Base-by-base conservation (phyloP, 768 basidiomycete genomes). In the Cubamyces sp. region DNA sequence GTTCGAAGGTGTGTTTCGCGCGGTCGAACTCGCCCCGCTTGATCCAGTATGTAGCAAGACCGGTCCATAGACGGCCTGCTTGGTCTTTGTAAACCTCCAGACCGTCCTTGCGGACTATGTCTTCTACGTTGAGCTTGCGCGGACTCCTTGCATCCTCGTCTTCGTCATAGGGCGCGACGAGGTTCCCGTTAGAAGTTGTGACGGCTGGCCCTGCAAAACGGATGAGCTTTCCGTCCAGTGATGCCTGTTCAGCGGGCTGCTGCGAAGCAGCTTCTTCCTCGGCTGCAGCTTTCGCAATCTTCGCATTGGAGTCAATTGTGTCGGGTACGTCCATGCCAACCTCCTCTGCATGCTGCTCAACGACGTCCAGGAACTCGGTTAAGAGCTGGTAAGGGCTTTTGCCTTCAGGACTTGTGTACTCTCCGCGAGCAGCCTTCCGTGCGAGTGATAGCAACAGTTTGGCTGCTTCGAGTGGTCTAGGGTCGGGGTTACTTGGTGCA, bases 31-130 rank as follows among this genome's bases (percentile, higher is more conserved):
- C 97, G 56, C 85, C 93, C 5, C 94, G 88, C 76, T 97, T 97
- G 74, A 96, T 96, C 96, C 96, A 99, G 72, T 96, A 98, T 0
- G 96, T 98, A 1, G 96, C 96, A 28, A 98, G 76, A 0, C 96
- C 97, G 5, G 94, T 91, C 96, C 96, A 99, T 28, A 99, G 76
- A 52, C 93, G 86, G 12, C 97, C 97, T 2, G 96, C 94, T 76
- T 99, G 97, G 73, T 99, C 97, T 72, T 94, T 94, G 76, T 98
- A 98, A 18, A 96, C 79, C 2, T 80, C 81, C 25, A 99, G 79
- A 16, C 97, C 97, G 67, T 98, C 95, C 64, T 87, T 85, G 28
- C 83, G 83, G 42, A 99, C 83, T 61, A 99, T 90, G 40, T 79
- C 77, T 69, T 96, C 96, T 60, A 99, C 87, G 70, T 98, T 92